Evolutionary conservation across 2,329 filamentous ascomycete genomes (phyloP), one percentile per base, ranked within the genome.

Genomic region (Alternaria infectoria): DNA sequence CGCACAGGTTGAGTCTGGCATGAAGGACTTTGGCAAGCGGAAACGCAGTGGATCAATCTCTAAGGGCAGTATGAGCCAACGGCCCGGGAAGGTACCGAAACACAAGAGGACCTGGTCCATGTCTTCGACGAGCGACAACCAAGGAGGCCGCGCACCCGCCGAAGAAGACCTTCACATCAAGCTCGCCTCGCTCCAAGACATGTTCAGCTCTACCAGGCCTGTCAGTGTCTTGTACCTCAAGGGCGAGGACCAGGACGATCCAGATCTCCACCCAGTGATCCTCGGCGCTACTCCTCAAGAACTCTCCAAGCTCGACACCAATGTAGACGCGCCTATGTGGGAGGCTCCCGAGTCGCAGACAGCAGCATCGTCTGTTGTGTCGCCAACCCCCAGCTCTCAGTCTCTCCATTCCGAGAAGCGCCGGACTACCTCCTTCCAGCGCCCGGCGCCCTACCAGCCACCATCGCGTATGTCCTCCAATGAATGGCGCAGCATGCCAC

Each of bases 41-140:
- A 89, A 89, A 76, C 85, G 88, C 74, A 86, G 83, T 69, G 83
- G 83, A 25, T 85, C 86, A 1, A 81, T 85, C 10, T 82, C 83
- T 17, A 82, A 81, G 59, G 85, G 66, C 69, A 72, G 68, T 55
- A 83, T 75, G 81, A 89, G 77, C 85, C 74, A 79, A 47, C 71
- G 92, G 59, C 89, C 91, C 3, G 91, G 91, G n/a, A 97, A 97
- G 79, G 88, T 92, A 1, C 87, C 89, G 23, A 97, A 97, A 80
- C 93, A 97, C 81, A 96, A 97, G 81, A 86, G 95, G 62, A 97
- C 93, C 0, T 97, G 94, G 93, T 97, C 95, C 10, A 93, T 97
- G 86, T 94, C 93, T 23, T 97, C 95, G 6, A 82, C 82, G 30
- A 81, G 80, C 36, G 83, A 84, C 7, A 80, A 69, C 70, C 72